Conservation (phyloP, 1,139 yeast species). For the Pichia sp. region DNA sequence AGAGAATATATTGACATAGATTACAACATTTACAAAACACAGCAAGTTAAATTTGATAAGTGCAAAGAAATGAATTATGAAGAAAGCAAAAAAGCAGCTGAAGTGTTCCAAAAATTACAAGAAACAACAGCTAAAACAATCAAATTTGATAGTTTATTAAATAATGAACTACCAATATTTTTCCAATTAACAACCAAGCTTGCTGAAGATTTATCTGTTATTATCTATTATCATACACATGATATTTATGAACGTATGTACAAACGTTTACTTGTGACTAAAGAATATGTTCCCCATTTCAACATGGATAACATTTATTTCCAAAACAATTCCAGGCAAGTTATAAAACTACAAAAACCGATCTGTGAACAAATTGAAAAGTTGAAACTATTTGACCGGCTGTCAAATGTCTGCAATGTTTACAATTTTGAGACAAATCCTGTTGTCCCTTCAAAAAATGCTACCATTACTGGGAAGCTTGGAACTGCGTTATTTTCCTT, state of each 20-base stretch:
- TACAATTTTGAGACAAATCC: background rate
- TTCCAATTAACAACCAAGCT: constrained; percentile 30
- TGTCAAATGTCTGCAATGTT: background rate
- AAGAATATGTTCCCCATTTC: constrained; percentile 15
- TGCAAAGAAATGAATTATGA: constrained; percentile 11
- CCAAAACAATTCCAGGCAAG: constrained; percentile 13
- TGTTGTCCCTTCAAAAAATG: background rate
- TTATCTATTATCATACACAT: constrained; percentile 32
- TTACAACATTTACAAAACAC: constrained; percentile 30
- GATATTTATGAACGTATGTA: constrained; percentile 31
- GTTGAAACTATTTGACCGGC: constrained; percentile 1
- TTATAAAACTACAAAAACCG: constrained; percentile 13
- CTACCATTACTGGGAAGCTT: constrained; percentile 2
- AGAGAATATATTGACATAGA: constrained; percentile 35
- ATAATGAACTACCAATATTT: constrained; percentile 29
- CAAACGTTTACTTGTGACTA: constrained; percentile 15
- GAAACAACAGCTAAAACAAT: constrained; percentile 31
- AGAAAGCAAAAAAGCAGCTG: constrained; percentile 32
- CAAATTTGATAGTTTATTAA: constrained; percentile 31
- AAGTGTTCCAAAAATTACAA: constrained; percentile 33
- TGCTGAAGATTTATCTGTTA: constrained; percentile 29
- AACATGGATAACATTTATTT: constrained; percentile 11
- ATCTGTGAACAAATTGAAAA: constrained; percentile 21
- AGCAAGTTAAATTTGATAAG: constrained; percentile 14
- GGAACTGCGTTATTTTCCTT: constrained; percentile 36